Percentiles rank a stretch among this genome's conserved stretches.
phyloP scores from a whole-genome alignment of 2,329 filamentous ascomycete species.

The Fusarium cyanostomum region DNA sequence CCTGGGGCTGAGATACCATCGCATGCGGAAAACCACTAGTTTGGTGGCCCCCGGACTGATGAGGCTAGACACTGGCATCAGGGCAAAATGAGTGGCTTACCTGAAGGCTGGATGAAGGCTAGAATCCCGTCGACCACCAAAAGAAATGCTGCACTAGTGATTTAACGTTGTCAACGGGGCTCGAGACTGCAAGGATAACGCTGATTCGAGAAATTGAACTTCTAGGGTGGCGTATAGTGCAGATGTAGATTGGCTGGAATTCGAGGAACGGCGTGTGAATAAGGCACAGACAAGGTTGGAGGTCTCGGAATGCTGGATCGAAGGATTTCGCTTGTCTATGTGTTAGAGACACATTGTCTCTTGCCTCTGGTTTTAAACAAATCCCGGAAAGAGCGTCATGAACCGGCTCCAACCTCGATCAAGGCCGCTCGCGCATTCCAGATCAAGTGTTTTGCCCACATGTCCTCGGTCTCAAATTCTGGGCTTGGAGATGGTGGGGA shows the following conservation, averaged over 20 bases:
- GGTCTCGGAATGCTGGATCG: slow-evolving; percentile 14
- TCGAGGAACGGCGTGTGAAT: neutral
- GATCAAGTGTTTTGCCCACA: slow-evolving; percentile 32
- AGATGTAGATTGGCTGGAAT: slow-evolving; percentile 20
- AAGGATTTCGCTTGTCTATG: slow-evolving; percentile 20
- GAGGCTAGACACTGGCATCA: slow-evolving; percentile 33
- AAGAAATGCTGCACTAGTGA: slow-evolving; percentile 32
- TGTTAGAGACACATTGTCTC: slow-evolving; percentile 10
- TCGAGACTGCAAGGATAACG: slow-evolving; percentile 7
- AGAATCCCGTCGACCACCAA: slow-evolving; percentile 22
- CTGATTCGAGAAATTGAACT: slow-evolving; percentile 27
- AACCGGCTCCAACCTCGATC: neutral
- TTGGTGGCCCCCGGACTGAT: slow-evolving; percentile 28
- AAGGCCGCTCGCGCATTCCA: slow-evolving; percentile 13
- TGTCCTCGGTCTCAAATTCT: slow-evolving; percentile 18
- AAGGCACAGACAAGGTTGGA: slow-evolving; percentile 20
- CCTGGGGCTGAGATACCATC: slow-evolving; percentile 29
- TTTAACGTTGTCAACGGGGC: slow-evolving; percentile 3
- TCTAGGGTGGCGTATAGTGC: slow-evolving; percentile 25
- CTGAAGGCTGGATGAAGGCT: slow-evolving; percentile 28
- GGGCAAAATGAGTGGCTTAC: slow-evolving; percentile 43
- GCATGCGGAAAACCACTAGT: slow-evolving; percentile 37
- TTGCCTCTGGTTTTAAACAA: slow-evolving; percentile 5
- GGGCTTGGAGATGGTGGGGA: slow-evolving; percentile 5
- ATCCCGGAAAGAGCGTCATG: slow-evolving; percentile 21